Base-by-base conservation (phyloP, 2,329 filamentous ascomycete genomes). In the Akanthomyces dipterigenus region DNA sequence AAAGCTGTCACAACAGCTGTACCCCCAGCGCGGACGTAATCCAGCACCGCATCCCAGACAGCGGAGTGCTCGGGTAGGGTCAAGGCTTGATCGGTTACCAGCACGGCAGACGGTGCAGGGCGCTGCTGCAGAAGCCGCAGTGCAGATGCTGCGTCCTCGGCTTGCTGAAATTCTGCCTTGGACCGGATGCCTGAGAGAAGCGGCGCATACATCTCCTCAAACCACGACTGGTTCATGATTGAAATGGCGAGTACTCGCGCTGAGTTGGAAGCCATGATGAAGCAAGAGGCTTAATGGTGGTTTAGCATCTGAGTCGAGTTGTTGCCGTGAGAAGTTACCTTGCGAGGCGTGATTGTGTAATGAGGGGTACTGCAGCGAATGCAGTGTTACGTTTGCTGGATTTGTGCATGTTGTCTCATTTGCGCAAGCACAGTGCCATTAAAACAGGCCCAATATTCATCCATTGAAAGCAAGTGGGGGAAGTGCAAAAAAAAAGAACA, bases 1-100 rank as follows among this genome's bases (percentile, higher is more conserved):
- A 63, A 63, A 26, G 65, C 66, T 62, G 67, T 66, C 49, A 66
- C 57, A 3, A 67, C 50, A 12, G 46, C 58, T 16, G 55, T 63
- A 18, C 63, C 62, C 12, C 67, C 50, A 3, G 48, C 34, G 22
- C 63, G 65, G n/a, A 66, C 61, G 40, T 65, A 65, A 8, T 58
- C 26, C 3, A 67, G 26, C 12, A 67, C 63, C 14, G 62, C 61
- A 9, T 65, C 60, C 65, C 64, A 67, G 20, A 65, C 54, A 14
- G 28, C n/a, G 1, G 11, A 24, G 26, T 64, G 57, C 3, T 61
- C 53, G n/a, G 14, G 5, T 9, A 38, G 18, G 3, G 62, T 63
- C 8, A 67, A 49, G 5, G 53, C 63, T 24, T 65, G 58, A 34
- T 67, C 62, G 22, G 63, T 66, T 2, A 66, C 43, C 31, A 67